Percentiles rank a stretch among this genome's conserved stretches.
phyloP scores from a whole-genome alignment of 345 rosid genomes.

The Acer yangbiense region DNA sequence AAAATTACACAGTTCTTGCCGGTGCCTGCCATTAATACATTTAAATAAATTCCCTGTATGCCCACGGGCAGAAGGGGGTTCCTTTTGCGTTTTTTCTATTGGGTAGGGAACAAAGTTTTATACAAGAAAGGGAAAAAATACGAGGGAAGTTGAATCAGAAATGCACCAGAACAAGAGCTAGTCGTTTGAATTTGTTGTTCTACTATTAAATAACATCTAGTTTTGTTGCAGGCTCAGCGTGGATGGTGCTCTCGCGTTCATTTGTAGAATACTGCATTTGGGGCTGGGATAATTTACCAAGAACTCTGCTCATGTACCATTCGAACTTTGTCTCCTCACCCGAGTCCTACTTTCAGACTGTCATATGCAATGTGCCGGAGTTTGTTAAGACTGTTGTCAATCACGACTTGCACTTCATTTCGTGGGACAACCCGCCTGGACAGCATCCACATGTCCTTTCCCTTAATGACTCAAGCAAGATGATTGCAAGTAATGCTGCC shows the following conservation, averaged over 20 bases:
- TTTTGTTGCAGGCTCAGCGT: slow-evolving; percentile 80
- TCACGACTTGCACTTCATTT: slow-evolving; percentile 92
- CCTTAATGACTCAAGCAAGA: slow-evolving; percentile 63
- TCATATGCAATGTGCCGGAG: slow-evolving; percentile 87
- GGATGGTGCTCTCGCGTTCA: slow-evolving; percentile 90
- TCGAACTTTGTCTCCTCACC: slow-evolving; percentile 96
- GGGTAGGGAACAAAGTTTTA: neutral
- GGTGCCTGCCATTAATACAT: neutral
- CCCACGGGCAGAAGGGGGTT: neutral
- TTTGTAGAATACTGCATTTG: slow-evolving; percentile 89
- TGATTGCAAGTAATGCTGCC: slow-evolving; percentile 81
- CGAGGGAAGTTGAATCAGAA: neutral
- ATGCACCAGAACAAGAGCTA: no score
- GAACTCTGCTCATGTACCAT: slow-evolving; percentile 93
- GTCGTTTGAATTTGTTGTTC: neutral
- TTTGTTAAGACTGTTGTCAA: slow-evolving; percentile 66
- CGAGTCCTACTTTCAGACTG: slow-evolving; percentile 96
- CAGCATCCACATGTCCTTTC: slow-evolving; percentile 88
- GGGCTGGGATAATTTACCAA: slow-evolving; percentile 99
- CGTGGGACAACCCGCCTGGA: slow-evolving; percentile 93
- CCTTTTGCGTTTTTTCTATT: neutral
- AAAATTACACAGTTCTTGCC: neutral
- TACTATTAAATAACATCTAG: neutral
- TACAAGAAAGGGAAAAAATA: neutral
- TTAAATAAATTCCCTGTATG: neutral